Percentiles rank a stretch among this genome's conserved stretches.
These are phyloP conservation scores for Polytolypa hystricis DNA, from an alignment of 2,329 filamentous ascomycete species.

Conservation along the genomic window DNA sequence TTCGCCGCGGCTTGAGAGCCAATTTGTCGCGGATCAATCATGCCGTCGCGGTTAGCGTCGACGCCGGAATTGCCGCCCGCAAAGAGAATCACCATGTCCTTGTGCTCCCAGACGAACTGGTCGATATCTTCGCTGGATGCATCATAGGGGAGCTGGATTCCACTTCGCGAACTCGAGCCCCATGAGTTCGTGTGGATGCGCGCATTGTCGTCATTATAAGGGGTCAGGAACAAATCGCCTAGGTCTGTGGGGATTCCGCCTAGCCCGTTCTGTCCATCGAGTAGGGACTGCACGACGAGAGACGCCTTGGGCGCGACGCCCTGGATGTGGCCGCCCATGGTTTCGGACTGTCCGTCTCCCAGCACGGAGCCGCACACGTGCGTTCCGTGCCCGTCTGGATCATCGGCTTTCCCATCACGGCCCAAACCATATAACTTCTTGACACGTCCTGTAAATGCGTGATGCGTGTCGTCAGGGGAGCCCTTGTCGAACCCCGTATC, in stretches of 20 bases:
- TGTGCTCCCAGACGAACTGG: constrained; percentile 14
- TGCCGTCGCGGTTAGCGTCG: constrained; percentile 9
- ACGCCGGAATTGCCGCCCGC: constrained; percentile 16
- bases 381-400: constrained; percentile 15
- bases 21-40: constrained; percentile 11
- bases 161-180: constrained; percentile 7
- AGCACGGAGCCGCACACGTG: constrained; percentile 16
- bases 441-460: constrained; percentile 13
- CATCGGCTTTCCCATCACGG: constrained; percentile 5
- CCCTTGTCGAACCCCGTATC: constrained; percentile 17
- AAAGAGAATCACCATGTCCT: constrained; percentile 15
- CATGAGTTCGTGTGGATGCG: constrained; percentile 17
- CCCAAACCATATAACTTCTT: constrained; percentile 11
- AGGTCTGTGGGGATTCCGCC: constrained; percentile 14
- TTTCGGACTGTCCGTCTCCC: constrained; percentile 9
- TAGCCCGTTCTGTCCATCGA: constrained; percentile 8
- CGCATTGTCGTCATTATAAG: constrained; percentile 12
- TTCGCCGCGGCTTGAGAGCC: constrained; percentile 15
- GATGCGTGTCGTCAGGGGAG: constrained; percentile 9
- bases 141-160: constrained; percentile 13
- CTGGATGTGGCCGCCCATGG: constrained; percentile 11
- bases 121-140: constrained; percentile 11
- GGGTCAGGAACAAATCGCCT: constrained; percentile 11
- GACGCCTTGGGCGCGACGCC: constrained; percentile 14
- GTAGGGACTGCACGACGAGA: constrained; percentile 15